Evolutionary conservation across 2,329 filamentous ascomycete genomes (phyloP).

Genomic region (Fusarium algeriense): DNA sequence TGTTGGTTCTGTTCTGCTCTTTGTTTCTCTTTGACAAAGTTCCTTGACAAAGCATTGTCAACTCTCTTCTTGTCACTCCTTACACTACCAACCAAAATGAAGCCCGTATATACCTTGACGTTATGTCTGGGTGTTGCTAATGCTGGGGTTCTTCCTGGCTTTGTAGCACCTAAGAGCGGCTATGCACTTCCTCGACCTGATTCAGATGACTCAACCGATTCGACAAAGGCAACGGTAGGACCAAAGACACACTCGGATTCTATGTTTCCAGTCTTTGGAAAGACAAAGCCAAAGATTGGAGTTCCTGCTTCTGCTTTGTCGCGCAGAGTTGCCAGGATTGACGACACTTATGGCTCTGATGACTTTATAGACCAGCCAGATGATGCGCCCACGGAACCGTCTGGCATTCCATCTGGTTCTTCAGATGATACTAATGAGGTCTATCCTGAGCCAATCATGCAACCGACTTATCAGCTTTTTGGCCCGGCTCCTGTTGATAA

Average conservation of each 20-base stretch:
- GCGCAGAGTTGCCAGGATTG: background rate
- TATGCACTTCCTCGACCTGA: background rate
- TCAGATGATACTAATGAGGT: background rate
- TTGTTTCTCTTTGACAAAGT: background rate
- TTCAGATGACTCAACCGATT: background rate
- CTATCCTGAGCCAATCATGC: slow-evolving; percentile 17
- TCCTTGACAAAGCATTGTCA: background rate
- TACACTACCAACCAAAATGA: slow-evolving; percentile 2
- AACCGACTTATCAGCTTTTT: background rate
- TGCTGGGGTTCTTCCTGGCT: background rate
- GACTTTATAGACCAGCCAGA: background rate
- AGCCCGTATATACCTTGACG: slow-evolving; percentile 7
- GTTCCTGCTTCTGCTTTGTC: background rate
- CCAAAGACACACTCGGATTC: background rate
- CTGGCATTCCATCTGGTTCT: background rate
- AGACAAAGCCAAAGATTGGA: background rate
- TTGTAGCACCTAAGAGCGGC: slow-evolving; percentile 4
- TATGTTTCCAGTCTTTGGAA: background rate
- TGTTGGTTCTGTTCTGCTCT: background rate
- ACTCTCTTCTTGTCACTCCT: background rate
- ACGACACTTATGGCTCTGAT: background rate
- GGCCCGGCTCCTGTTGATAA: background rate
- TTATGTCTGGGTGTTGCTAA: slow-evolving; percentile 12
- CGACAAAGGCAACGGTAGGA: background rate
- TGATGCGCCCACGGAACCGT: background rate